These are phyloP conservation scores for Somion occarium DNA, from an alignment of 1,284 basidiomycete genomes.

Conservation along the genomic window DNA sequence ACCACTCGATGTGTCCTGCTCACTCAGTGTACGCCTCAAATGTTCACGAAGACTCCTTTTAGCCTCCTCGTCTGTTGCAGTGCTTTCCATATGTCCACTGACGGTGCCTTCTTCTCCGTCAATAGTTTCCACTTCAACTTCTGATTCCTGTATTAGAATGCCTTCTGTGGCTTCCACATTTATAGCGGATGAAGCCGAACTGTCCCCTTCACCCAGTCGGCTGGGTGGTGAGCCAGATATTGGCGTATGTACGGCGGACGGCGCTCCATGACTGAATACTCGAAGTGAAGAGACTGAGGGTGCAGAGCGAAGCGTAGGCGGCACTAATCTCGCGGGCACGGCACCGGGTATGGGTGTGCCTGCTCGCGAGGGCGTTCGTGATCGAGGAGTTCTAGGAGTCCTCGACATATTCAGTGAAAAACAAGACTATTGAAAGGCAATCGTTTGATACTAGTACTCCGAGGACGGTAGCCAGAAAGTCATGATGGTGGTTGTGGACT, in stretches of 20 bases:
- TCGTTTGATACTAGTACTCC: too few species aligned
- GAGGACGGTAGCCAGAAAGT: not conserved
- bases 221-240: conserved; percentile 16
- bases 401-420: conserved; percentile 16
- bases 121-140: conserved; percentile 47
- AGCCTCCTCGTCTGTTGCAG: conserved; percentile 46
- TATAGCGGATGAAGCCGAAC: conserved; percentile 63
- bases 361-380: conserved; percentile 27
- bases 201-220: conserved; percentile 35
- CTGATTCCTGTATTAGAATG: conserved; percentile 61
- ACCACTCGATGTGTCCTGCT: conserved; percentile 24
- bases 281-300: conserved; percentile 29
- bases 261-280: conserved; percentile 25
- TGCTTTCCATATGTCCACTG: conserved; percentile 35
- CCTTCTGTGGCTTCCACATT: conserved; percentile 60
- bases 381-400: conserved; percentile 23
- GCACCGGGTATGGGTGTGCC: conserved; percentile 26
- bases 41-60: conserved; percentile 67
- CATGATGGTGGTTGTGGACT: not conserved
- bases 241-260: conserved; percentile 18
- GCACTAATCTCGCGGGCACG: conserved; percentile 24
- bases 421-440: not conserved
- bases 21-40: conserved; percentile 58
- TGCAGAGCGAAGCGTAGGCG: conserved; percentile 25
- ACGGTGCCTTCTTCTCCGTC: conserved; percentile 47